A percentile compares a stretch with the other conserved stretches of the same genome.
phyloP scores from a whole-genome alignment of 2,329 filamentous ascomycete species.

The Colletotrichum nymphaeae region DNA sequence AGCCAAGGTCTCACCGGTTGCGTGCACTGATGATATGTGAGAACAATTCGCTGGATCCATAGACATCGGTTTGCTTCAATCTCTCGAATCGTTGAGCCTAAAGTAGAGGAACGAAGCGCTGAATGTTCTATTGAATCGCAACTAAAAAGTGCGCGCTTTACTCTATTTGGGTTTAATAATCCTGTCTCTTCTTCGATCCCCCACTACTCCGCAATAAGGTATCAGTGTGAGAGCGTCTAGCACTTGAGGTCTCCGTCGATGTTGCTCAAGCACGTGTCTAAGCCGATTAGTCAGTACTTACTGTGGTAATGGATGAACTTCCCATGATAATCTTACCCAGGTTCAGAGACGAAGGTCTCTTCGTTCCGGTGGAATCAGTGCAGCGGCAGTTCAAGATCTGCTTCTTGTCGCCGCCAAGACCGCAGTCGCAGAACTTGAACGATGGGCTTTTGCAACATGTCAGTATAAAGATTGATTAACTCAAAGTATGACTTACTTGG shows the following conservation, averaged over 20 bases:
- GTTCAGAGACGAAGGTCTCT: not conserved
- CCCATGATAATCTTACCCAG: not conserved
- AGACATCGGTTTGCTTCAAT: not conserved
- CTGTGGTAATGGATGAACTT: too few species aligned
- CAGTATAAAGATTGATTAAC: not conserved
- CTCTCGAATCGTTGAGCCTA: not conserved
- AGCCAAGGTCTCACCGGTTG: too few species aligned
- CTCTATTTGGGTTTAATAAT: not conserved
- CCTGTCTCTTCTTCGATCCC: not conserved
- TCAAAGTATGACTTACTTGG: not conserved
- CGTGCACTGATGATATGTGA: not conserved
- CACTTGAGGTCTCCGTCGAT: too few species aligned
- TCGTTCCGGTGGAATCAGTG: not conserved
- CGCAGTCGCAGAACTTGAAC: not conserved
- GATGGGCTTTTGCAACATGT: not conserved
- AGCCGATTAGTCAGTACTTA: too few species aligned
- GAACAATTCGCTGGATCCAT: not conserved
- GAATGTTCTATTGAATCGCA: not conserved
- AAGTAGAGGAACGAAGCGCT: not conserved
- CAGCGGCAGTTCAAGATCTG: not conserved
- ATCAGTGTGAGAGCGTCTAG: too few species aligned
- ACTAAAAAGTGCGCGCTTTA: not conserved
- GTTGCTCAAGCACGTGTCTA: too few species aligned
- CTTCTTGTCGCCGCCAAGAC: not conserved
- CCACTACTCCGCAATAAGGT: too few species aligned